Percentiles rank a stretch among this genome's conserved stretches.
Evolutionary conservation across 306 rosid species (phyloP).

Genomic region (Prosopis cineraria): DNA sequence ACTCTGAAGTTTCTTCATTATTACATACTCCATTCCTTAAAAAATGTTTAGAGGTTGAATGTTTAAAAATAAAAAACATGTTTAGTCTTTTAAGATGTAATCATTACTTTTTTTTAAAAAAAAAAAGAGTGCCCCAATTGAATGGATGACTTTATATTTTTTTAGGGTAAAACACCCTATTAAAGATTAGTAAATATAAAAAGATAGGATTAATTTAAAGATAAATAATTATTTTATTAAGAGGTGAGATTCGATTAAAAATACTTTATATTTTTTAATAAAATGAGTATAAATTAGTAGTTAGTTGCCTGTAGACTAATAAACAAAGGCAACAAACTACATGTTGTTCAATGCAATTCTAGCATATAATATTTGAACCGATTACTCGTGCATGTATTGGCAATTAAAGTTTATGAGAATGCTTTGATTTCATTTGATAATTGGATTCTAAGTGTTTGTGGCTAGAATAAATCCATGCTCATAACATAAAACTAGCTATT

Average conservation of each 20-base stretch:
- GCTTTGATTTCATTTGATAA: neutral
- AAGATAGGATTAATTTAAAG: no score
- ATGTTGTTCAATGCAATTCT: neutral
- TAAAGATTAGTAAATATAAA: no score
- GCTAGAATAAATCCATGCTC: neutral
- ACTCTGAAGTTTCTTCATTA: neutral
- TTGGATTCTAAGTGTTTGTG: neutral
- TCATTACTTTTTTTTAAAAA: no score
- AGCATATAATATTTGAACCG: neutral
- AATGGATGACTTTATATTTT: no score
- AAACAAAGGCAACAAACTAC: neutral
- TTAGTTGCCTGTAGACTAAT: neutral
- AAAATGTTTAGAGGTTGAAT: no score
- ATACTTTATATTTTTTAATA: no score
- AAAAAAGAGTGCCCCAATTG: no score
- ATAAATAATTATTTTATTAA: no score
- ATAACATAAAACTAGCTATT: neutral
- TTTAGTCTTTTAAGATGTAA: no score
- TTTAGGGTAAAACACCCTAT: neutral
- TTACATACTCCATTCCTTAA: no score
- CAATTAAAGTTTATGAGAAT: neutral
- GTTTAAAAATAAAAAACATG: no score
- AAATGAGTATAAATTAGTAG: neutral
- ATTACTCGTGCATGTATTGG: neutral
- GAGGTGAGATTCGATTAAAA: no score